Evolutionary conservation across 148 eudicot genomes (phyloP).

Genomic region (Dianthus caryophyllus): DNA sequence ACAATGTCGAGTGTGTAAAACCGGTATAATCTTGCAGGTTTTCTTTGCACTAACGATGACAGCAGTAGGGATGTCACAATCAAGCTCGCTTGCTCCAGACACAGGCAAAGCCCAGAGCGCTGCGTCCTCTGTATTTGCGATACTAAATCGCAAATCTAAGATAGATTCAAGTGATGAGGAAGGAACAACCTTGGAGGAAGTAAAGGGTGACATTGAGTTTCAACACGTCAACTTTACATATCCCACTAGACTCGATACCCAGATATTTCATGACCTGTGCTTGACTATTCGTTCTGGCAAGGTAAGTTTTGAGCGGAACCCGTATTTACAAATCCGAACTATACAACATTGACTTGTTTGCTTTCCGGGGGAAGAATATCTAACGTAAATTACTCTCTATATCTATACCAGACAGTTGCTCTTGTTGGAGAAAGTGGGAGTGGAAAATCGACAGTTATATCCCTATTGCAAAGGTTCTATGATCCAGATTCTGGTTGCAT

Average conservation of each 20-base stretch:
- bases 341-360: neutral
- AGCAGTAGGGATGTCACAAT: slow-evolving; percentile 44
- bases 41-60: slow-evolving; percentile 60
- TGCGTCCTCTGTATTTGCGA: slow-evolving; percentile 51
- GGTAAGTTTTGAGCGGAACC: slow-evolving; percentile 26
- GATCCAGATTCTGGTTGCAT: slow-evolving; percentile 59
- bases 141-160: slow-evolving; percentile 56
- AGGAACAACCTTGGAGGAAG: slow-evolving; percentile 46
- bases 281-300: slow-evolving; percentile 51
- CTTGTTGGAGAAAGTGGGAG: slow-evolving; percentile 84
- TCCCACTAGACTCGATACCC: slow-evolving; percentile 55
- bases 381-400: neutral
- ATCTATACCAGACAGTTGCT: slow-evolving; percentile 47
- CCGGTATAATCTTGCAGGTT: slow-evolving; percentile 37
- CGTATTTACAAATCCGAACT: too few species aligned
- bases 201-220: slow-evolving; percentile 59
- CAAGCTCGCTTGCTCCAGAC: slow-evolving; percentile 50
- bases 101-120: slow-evolving; percentile 52
- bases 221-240: slow-evolving; percentile 53
- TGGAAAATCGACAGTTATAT: slow-evolving; percentile 72
- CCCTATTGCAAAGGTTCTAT: slow-evolving; percentile 63
- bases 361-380: neutral
- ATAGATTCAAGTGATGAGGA: slow-evolving; percentile 60
- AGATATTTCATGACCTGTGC: slow-evolving; percentile 48
- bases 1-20: neutral